Evolutionary conservation across 2,329 filamentous ascomycete genomes (phyloP).

Genomic region (Aspergillus sojae): DNA sequence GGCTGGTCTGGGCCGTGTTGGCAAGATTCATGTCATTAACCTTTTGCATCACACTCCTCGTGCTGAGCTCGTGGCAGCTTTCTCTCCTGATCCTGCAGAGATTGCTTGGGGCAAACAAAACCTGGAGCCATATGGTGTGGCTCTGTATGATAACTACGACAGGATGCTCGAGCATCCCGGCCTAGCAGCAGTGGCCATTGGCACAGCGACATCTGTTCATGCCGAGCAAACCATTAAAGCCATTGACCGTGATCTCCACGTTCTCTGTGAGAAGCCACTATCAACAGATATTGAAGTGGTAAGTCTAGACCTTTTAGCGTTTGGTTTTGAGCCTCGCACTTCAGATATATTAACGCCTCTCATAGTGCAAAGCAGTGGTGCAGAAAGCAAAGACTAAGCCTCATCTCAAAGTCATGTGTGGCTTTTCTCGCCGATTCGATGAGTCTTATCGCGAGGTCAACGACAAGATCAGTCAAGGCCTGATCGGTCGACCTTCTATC

Average conservation of each 20-base stretch:
- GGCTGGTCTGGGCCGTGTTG: conserved; percentile 53
- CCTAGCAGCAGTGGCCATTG: conserved; percentile 57
- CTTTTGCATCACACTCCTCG: conserved; percentile 49
- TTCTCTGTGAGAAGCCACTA: conserved; percentile 57
- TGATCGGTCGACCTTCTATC: conserved; percentile 62
- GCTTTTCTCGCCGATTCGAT: conserved; percentile 69
- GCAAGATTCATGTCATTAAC: conserved; percentile 50
- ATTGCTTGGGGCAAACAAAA: conserved; percentile 52
- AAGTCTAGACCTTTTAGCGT: conserved; percentile 23
- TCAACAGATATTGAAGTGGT: conserved; percentile 61
- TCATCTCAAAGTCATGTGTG: conserved; percentile 66
- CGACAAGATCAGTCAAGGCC: conserved; percentile 53
- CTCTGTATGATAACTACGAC: conserved; percentile 55
- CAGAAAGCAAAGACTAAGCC: conserved; percentile 57
- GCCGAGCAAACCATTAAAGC: conserved; percentile 59
- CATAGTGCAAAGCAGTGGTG: conserved; percentile 61
- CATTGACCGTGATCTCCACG: conserved; percentile 56
- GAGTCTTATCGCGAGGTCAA: conserved; percentile 64
- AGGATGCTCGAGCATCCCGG: conserved; percentile 58
- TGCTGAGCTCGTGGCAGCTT: conserved; percentile 52
- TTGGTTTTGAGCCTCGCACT: too few relatives aligned
- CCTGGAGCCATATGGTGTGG: conserved; percentile 54
- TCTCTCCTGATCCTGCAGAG: conserved; percentile 47
- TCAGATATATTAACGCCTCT: neutral
- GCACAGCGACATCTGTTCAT: conserved; percentile 57